Conservation (phyloP, 1,139 yeast species). For the Candida dubliniensis region DNA sequence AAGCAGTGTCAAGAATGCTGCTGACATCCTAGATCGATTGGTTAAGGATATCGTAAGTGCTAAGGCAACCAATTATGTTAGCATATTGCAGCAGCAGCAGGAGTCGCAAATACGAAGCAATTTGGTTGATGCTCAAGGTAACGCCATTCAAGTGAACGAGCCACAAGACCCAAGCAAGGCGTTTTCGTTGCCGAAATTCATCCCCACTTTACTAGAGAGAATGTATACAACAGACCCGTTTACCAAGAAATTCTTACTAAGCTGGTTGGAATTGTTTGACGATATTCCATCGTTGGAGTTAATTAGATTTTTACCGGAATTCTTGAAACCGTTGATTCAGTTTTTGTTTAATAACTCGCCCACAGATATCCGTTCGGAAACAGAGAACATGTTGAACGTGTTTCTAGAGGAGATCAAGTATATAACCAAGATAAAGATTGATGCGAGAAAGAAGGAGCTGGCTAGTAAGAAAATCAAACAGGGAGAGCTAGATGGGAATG, state of each 20-base stretch:
- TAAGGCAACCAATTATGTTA: constrained; percentile 86
- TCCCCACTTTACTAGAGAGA: constrained; percentile 86
- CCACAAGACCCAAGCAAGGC: constrained; percentile 69
- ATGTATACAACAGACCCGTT: constrained; percentile 92
- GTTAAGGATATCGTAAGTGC: constrained; percentile 95
- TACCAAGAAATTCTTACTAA: constrained; percentile 85
- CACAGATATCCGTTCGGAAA: constrained; percentile 83
- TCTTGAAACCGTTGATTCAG: constrained; percentile 79
- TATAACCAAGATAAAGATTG: constrained; percentile 65
- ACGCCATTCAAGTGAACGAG: constrained; percentile 61
- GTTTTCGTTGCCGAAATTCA: constrained; percentile 82
- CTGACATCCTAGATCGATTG: constrained; percentile 86
- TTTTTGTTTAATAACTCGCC: constrained; percentile 79
- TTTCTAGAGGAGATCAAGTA: constrained; percentile 79
- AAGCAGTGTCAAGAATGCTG: constrained; percentile 91
- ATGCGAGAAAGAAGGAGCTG: constrained; percentile 38
- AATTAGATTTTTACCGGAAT: constrained; percentile 83
- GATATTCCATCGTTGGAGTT: constrained; percentile 91
- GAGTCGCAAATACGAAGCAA: constrained; percentile 45
- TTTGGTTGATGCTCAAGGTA: constrained; percentile 50
- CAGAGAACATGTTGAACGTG: constrained; percentile 72
- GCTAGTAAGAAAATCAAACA: constrained; percentile 13
- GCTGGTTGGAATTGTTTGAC: constrained; percentile 89
- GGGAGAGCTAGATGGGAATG: constrained; percentile 1
- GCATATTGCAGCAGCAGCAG: constrained; percentile 65